Evolutionary conservation across 495 filamentous ascomycete species (phyloP).

Genomic region (Friedmanniomyces endolithicus): DNA sequence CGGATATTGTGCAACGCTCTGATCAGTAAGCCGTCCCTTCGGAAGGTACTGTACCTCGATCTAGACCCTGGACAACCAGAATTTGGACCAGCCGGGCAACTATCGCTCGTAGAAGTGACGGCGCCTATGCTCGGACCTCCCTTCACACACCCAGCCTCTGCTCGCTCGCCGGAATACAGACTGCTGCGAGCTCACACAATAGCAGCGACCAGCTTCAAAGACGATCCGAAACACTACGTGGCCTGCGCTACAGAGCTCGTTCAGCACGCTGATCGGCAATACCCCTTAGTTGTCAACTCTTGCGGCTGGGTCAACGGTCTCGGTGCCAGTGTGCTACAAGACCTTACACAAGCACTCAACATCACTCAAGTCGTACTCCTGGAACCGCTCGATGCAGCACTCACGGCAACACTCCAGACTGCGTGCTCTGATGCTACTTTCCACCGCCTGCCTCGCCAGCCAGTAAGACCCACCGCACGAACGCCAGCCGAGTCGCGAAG

Average conservation of each 20-base stretch:
- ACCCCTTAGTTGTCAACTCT: constrained; percentile 66
- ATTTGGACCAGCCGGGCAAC: constrained; percentile 60
- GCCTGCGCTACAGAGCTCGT: constrained; percentile 23
- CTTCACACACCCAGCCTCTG: constrained; percentile 53
- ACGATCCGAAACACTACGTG: constrained; percentile 59
- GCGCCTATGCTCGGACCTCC: constrained; percentile 59
- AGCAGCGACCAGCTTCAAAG: constrained; percentile 54
- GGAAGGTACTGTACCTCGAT: constrained; percentile 54
- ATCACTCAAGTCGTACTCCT: constrained; percentile 52
- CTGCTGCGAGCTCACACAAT: constrained; percentile 58
- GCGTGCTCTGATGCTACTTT: neutral
- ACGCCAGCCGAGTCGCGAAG: constrained; percentile 57
- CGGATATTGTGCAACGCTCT: constrained; percentile 64
- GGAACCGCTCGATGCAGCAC: constrained; percentile 30
- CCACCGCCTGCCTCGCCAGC: constrained; percentile 6
- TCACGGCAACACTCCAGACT: constrained; percentile 3
- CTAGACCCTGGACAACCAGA: constrained; percentile 78
- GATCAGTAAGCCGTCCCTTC: constrained; percentile 35
- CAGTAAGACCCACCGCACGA: constrained; percentile 26
- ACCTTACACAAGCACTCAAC: constrained; percentile 50
- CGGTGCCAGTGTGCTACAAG: constrained; percentile 55
- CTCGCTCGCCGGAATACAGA: constrained; percentile 25
- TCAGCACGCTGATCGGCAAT: constrained; percentile 6
- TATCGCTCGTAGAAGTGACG: constrained; percentile 56
- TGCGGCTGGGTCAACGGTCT: constrained; percentile 73